Evolutionary conservation across 768 basidiomycete species (phyloP), one percentile per base, ranked within the genome.

Genomic region (Leccinum ochraceum): DNA sequence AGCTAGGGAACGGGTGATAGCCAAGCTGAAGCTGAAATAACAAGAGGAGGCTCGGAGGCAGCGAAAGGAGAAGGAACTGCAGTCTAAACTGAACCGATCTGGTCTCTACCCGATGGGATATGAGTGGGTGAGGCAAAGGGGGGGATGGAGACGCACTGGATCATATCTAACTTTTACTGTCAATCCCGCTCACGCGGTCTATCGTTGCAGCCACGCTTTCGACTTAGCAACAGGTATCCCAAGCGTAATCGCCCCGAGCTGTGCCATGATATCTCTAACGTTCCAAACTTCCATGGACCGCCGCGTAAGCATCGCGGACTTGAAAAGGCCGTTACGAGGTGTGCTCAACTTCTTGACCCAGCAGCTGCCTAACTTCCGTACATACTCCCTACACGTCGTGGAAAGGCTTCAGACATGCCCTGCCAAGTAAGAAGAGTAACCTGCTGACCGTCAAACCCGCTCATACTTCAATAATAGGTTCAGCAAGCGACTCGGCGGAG

Each of bases 21-120:
- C 65, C 20, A 75, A 69, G 6, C 54, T 78, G 57, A 74, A 66
- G 63, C 67, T 66, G 62, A 69, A 75, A 58, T 70, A 69, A 61
- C 57, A 74, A 55, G 68, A 80, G 59, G 86, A 86, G 59, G 77
- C 63, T 63, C 49, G 71, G 63, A 64, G 36, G 50, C 13, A 24
- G 39, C 53, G 24, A 10, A 60, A 64, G 37, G 68, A 77, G 53
- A 57, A 64, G 2, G 61, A 67, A 17, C 76, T 72, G 6, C 86
- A 81, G 69, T 60, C 56, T 34, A 80, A 74, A 55, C 63, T 85
- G 16, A 71, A 77, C 1, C 26, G 56, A 1, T 80, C 86, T 75
- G 86, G 87, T 0, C 69, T 80, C 2, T 88, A 86, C 62, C 66
- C 69, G 3, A 71, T 62, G 22, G 83, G 83, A 1, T 85, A 65